A percentile compares a stretch with the other conserved stretches of the same genome.
Conservation (phyloP, 352 stramenopile species). For the Pythium apleroticum region DNA sequence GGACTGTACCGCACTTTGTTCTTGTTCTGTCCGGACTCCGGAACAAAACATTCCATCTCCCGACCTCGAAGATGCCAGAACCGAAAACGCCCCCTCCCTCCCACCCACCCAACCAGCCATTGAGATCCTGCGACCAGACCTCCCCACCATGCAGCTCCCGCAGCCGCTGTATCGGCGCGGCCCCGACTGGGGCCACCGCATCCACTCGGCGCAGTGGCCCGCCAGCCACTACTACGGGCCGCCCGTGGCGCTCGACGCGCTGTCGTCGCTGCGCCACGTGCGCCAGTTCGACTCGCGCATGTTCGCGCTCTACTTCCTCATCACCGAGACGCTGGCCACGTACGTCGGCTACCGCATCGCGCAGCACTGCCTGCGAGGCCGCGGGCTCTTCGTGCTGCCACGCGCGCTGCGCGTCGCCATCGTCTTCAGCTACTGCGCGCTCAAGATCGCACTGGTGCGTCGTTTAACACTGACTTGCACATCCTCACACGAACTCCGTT, state of each 20-base stretch:
- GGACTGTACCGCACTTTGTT: constrained; percentile 4
- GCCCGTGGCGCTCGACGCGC: constrained; percentile 37
- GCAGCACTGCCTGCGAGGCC: constrained; percentile 74
- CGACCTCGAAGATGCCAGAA: constrained; percentile 1
- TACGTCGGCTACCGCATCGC: constrained; percentile 80
- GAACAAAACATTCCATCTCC: constrained; percentile 16
- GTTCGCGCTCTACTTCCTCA: constrained; percentile 79
- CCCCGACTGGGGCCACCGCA: constrained; percentile 44
- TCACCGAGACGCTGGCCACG: constrained; percentile 73
- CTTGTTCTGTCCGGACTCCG: constrained; percentile 4
- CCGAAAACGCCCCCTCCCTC: not conserved
- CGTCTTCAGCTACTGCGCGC: constrained; percentile 64
- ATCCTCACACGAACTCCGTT: too few relatives aligned
- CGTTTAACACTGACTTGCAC: constrained; percentile 4
- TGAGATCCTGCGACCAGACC: not conserved
- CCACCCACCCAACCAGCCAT: not conserved
- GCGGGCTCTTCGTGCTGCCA: constrained; percentile 62
- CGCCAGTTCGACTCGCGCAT: constrained; percentile 60
- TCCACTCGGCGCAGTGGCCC: constrained; percentile 38
- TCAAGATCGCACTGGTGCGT: constrained; percentile 76
- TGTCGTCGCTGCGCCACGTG: constrained; percentile 35
- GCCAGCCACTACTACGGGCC: constrained; percentile 43
- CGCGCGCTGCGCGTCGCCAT: constrained; percentile 65
- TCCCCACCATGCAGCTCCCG: constrained; percentile 16
- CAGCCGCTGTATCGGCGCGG: constrained; percentile 63